A percentile compares a stretch with the other conserved stretches of the same genome.
phyloP scores from a whole-genome alignment of 2,329 filamentous ascomycete species.

The Tothia fuscella region DNA sequence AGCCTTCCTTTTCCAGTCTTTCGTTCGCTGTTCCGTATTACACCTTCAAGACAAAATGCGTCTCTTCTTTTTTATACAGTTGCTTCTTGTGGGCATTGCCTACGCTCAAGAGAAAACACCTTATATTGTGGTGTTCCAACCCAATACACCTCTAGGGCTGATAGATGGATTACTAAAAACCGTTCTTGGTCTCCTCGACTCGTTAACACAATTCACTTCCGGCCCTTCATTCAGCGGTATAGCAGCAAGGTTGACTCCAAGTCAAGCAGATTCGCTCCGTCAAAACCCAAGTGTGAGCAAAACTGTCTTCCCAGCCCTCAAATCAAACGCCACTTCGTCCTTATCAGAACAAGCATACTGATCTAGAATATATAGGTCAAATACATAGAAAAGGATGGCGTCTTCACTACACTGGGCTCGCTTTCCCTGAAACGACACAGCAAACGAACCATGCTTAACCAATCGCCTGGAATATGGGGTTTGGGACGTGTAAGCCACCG shows the following conservation, averaged over 20 bases:
- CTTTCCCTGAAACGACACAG: not conserved
- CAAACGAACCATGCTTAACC: conserved; percentile 16
- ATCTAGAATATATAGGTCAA: not conserved
- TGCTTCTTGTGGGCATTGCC: not conserved
- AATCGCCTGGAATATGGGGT: conserved; percentile 29
- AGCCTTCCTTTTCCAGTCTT: not conserved
- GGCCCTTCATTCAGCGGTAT: not conserved
- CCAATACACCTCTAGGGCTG: not conserved
- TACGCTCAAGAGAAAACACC: not conserved
- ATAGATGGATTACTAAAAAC: not conserved
- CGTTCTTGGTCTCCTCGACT: not conserved
- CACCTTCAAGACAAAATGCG: too few relatives aligned
- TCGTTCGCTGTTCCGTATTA: not conserved
- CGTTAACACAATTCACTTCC: not conserved
- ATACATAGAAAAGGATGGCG: conserved; percentile 7
- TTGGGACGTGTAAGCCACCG: conserved; percentile 29
- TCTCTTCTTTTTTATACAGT: not conserved
- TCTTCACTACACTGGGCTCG: conserved; percentile 2
- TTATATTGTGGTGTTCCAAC: not conserved
- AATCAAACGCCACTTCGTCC: not conserved
- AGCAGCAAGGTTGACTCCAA: not conserved
- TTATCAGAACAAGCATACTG: not conserved
- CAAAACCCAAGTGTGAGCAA: not conserved
- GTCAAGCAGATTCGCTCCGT: not conserved
- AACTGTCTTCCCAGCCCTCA: not conserved